Evolutionary conservation across 2,329 filamentous ascomycete genomes (phyloP), one percentile per base, ranked within the genome.

Genomic region (Ophiostoma fasciatum): DNA sequence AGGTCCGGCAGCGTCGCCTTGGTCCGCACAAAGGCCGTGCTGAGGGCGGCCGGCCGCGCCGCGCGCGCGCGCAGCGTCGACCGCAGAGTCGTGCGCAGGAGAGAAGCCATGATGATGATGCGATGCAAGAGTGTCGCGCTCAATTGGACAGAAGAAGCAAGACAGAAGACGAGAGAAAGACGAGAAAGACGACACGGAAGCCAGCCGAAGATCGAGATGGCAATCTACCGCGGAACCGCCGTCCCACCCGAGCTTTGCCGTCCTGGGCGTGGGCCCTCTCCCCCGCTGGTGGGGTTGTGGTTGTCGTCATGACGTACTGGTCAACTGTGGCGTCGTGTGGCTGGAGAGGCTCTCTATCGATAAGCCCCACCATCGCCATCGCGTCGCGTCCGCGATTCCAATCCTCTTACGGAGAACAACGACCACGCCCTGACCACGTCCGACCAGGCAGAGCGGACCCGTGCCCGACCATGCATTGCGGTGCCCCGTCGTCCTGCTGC

Each of bases 1-100:
- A 96, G 77, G 53, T 94, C 87, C 45, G 90, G 90, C 28, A 98
- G 79, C 28, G 87, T 94, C 35, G 82, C 88, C 68, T 94, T 94
- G 62, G 74, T 76, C 51, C 85, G 78, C 49, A 78, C 70, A 42
- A 92, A 92, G 55, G 71, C 80, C 49, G 78, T 78, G 58, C 74
- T 74, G 46, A 71, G 73, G 40, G 73, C 64, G 51, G 73, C 71
- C n/a, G 83, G 81, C 44, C 67, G 60, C 49, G 75, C 66, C 48
- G 74, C 68, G 44, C 71, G 69, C 47, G 74, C 74, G 13, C 23
- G 23, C 9, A 25, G 8, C n/a, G n/a, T n/a, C n/a, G n/a, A n/a
- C n/a, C n/a, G n/a, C n/a, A n/a, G n/a, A n/a, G n/a, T n/a, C n/a
- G n/a, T n/a, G 13, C 38, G 37, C 33, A 42, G 38, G 4, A 42